Evolutionary conservation across 192 early-diverging fungal genomes (phyloP).

Genomic region (Gigaspora rosea): DNA sequence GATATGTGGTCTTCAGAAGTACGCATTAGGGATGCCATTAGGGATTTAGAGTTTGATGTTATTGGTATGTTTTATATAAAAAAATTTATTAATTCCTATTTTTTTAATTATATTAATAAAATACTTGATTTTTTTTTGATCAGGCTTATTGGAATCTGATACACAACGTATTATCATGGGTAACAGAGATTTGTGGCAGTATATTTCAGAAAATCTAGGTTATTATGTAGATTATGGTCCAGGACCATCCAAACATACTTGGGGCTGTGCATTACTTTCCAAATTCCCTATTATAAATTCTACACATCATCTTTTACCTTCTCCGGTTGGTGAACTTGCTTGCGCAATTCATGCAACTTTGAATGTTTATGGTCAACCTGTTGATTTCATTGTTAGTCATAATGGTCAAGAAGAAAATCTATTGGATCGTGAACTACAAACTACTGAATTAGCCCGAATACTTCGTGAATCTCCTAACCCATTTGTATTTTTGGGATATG

Average conservation of each 20-base stretch:
- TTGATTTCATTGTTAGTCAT: conserved; percentile 82
- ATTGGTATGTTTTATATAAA: conserved; percentile 52
- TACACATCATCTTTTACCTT: conserved; percentile 75
- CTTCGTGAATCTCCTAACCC: conserved; percentile 74
- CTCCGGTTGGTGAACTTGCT: conserved; percentile 78
- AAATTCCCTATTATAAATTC: conserved; percentile 81
- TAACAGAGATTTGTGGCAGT: conserved; percentile 80
- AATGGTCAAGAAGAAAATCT: conserved; percentile 83
- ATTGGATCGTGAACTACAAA: conserved; percentile 73
- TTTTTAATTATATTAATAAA: neutral
- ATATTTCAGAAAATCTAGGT: conserved; percentile 71
- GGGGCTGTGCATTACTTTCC: conserved; percentile 83
- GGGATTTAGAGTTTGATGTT: conserved; percentile 78
- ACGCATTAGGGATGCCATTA: conserved; percentile 71
- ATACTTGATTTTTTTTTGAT: neutral
- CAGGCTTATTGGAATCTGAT: conserved; percentile 76
- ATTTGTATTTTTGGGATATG: conserved; percentile 80
- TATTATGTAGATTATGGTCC: conserved; percentile 84
- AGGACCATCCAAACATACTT: conserved; percentile 83
- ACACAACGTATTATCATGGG: conserved; percentile 82
- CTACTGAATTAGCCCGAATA: conserved; percentile 75
- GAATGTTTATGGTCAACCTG: conserved; percentile 75
- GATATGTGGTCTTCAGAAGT: conserved; percentile 81
- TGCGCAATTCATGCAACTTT: conserved; percentile 87
- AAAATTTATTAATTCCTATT: neutral